Evolutionary conservation across 2,329 filamentous ascomycete genomes (phyloP).

Genomic region (Neocatenulostroma microsporum): DNA sequence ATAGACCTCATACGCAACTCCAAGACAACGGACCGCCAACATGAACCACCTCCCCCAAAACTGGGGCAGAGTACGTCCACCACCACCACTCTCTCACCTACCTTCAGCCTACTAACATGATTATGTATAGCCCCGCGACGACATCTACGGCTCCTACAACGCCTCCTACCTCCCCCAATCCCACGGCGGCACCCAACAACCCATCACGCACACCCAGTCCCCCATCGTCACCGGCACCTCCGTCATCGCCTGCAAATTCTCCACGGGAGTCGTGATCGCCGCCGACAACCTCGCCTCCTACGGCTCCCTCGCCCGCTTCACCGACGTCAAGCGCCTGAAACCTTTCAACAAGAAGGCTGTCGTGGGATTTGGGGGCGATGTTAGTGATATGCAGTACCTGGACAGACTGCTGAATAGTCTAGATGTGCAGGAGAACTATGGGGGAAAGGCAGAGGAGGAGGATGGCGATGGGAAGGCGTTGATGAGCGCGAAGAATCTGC

Average conservation of each 20-base stretch:
- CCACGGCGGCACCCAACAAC: slow-evolving; percentile 38
- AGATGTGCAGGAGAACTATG: slow-evolving; percentile 83
- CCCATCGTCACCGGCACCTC: slow-evolving; percentile 96
- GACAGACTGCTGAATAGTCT: slow-evolving; percentile 84
- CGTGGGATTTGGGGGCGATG: slow-evolving; percentile 91
- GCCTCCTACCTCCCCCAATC: slow-evolving; percentile 68
- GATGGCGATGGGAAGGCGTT: slow-evolving; percentile 49
- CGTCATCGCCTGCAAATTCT: slow-evolving; percentile 91
- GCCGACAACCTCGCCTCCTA: slow-evolving; percentile 98
- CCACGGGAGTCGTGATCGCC: slow-evolving; percentile 90
- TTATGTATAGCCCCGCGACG: slow-evolving; percentile 84
- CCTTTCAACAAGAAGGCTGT: slow-evolving; percentile 76
- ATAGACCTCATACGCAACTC: no score
- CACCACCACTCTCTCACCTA: slow-evolving; percentile 22
- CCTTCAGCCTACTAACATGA: slow-evolving; percentile 33
- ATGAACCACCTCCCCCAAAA: slow-evolving; percentile 62
- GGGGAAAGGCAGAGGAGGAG: slow-evolving; percentile 39
- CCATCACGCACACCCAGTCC: slow-evolving; percentile 80
- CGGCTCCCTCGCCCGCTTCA: slow-evolving; percentile 89
- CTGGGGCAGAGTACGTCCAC: slow-evolving; percentile 54
- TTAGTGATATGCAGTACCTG: slow-evolving; percentile 98
- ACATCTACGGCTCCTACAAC: slow-evolving; percentile 93
- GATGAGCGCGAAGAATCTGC: slow-evolving; percentile 86
- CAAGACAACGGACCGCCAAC: no score
- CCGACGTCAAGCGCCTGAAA: slow-evolving; percentile 89